These are phyloP conservation scores for Cubamyces sp. DNA, from an alignment of 768 basidiomycete species.

Conservation along the genomic window DNA sequence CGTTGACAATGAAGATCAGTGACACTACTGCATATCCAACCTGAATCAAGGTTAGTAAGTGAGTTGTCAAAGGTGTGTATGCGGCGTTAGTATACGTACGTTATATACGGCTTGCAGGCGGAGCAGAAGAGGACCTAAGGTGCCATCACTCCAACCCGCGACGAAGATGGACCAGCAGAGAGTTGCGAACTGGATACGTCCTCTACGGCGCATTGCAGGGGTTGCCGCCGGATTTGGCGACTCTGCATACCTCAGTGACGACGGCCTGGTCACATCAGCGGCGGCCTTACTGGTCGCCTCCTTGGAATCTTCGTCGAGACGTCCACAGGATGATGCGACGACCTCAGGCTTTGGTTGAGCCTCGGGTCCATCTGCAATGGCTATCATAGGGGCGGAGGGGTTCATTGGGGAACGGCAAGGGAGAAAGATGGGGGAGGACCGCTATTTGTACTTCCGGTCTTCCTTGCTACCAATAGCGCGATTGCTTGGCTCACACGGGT, in stretches of 20 bases:
- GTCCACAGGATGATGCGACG: too few species aligned
- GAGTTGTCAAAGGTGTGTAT: background rate
- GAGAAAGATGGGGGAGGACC: too few species aligned
- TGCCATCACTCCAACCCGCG: conserved; percentile 78
- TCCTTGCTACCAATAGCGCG: background rate
- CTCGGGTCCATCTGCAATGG: too few species aligned
- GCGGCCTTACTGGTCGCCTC: background rate
- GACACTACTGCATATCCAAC: conserved; percentile 57
- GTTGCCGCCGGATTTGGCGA: background rate
- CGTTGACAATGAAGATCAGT: conserved; percentile 57
- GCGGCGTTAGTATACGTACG: conserved; percentile 30
- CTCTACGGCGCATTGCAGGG: conserved; percentile 8
- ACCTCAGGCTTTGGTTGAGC: too few species aligned
- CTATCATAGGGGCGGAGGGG: background rate
- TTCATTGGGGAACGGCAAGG: background rate
- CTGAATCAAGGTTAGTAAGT: conserved; percentile 29
- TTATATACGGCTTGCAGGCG: conserved; percentile 61
- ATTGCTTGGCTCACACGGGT: conserved; percentile 1
- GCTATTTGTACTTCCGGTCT: too few species aligned
- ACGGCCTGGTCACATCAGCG: background rate
- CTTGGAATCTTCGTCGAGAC: background rate
- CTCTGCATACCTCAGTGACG: background rate
- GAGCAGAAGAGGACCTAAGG: conserved; percentile 74
- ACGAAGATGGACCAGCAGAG: conserved; percentile 60
- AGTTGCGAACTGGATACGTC: conserved; percentile 51